phyloP scores from a whole-genome alignment of 2,329 filamentous ascomycete genomes.

The Cercospora janseana region DNA sequence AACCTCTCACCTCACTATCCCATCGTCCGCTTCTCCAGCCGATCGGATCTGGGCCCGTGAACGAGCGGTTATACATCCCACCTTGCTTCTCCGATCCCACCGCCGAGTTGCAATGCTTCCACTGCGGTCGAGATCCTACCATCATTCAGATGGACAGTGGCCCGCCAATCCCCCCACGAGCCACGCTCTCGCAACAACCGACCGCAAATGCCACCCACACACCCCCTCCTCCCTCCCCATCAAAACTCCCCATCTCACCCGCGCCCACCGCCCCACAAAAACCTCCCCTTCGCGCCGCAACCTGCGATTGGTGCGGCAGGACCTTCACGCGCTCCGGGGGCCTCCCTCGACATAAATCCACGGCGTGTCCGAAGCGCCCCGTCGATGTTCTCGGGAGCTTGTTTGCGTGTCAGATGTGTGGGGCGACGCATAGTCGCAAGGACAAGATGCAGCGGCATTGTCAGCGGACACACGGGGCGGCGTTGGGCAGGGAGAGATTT shows the following conservation, averaged over 20 bases:
- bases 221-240: not conserved
- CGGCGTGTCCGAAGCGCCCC: not conserved
- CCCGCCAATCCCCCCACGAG: not conserved
- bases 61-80: not conserved
- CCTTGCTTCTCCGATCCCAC: not conserved
- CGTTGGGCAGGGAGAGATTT: not conserved
- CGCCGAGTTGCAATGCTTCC: not conserved
- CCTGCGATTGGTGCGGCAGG: not conserved
- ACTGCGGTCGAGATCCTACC: not conserved
- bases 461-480: not conserved
- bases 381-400: not conserved
- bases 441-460: slow-evolving; percentile 1
- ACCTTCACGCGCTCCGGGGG: not conserved
- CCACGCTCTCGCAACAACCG: not conserved
- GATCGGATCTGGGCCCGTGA: not conserved
- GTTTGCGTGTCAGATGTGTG: not conserved
- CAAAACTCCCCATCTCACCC: not conserved
- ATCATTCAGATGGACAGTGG: not conserved
- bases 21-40: not conserved
- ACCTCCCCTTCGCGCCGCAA: not conserved
- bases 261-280: not conserved
- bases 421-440: not conserved
- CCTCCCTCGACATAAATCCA: not conserved
- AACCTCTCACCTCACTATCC: not conserved
- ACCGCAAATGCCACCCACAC: not conserved